These are phyloP conservation scores for Wallacemonas sp. DNA, from an alignment of 208 protist species.

Conservation along the genomic window DNA sequence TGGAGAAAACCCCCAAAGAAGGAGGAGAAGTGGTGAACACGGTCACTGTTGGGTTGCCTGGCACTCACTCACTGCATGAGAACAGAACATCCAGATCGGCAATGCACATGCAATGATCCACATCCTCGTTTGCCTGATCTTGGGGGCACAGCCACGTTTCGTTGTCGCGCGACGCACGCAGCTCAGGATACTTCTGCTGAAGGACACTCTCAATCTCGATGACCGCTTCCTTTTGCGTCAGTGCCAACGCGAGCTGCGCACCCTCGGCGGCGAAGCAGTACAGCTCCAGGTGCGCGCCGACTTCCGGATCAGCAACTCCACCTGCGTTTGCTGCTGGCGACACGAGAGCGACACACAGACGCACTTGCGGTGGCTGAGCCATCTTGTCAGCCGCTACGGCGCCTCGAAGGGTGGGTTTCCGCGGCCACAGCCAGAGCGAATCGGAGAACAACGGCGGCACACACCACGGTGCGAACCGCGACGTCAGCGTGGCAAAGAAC, in stretches of 20 bases:
- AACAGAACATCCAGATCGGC: slow-evolving; percentile 4
- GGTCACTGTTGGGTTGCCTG: too few species aligned
- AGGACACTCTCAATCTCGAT: slow-evolving; percentile 8
- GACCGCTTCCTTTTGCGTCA: slow-evolving; percentile 2
- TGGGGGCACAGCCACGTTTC: not conserved
- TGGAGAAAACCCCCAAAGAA: too few species aligned
- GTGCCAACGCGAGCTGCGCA: not conserved
- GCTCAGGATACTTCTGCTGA: slow-evolving; percentile 5
- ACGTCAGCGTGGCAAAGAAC: not conserved
- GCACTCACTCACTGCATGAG: slow-evolving; percentile 1
- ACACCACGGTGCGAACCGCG: not conserved
- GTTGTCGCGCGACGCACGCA: not conserved
- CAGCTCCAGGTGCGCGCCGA: not conserved
- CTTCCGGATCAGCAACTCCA: not conserved
- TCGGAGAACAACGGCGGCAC: not conserved
- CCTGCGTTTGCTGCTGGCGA: not conserved
- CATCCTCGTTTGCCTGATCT: not conserved
- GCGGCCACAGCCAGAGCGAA: slow-evolving; percentile 11
- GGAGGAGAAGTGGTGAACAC: too few species aligned
- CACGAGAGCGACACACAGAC: not conserved
- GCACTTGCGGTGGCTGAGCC: not conserved
- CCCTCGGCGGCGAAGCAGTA: not conserved
- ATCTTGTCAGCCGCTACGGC: too few species aligned
- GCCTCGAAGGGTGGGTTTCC: not conserved
- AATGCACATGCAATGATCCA: not conserved